Evolutionary conservation across 345 rosid species (phyloP).

Genomic region (Limnanthes douglasii): DNA sequence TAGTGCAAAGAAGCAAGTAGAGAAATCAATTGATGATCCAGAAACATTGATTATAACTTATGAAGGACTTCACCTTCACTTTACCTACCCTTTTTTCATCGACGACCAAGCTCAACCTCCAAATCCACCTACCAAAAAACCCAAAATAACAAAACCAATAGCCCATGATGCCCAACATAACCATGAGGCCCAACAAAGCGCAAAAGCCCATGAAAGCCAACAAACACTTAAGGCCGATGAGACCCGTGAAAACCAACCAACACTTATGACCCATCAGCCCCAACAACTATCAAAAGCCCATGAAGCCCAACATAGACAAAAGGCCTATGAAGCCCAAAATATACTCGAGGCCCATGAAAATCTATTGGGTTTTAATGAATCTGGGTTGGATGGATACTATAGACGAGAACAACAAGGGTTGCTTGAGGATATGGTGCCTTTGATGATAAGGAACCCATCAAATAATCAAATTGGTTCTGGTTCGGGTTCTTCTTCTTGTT

Average conservation of each 20-base stretch:
- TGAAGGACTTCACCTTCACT: slow-evolving; percentile 81
- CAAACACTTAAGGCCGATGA: slow-evolving; percentile 3
- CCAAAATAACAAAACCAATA: slow-evolving; percentile 15
- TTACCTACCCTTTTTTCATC: slow-evolving; percentile 30
- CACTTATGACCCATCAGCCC: slow-evolving; percentile 6
- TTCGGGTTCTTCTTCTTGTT: slow-evolving; percentile 20
- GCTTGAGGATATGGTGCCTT: slow-evolving; percentile 73
- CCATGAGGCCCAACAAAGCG: slow-evolving; percentile 11
- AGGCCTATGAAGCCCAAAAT: too few relatives aligned
- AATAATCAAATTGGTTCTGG: slow-evolving; percentile 5
- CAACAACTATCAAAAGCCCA: too few relatives aligned
- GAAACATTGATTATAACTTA: slow-evolving; percentile 61
- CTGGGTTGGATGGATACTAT: too few relatives aligned
- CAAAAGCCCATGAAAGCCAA: slow-evolving; percentile 2
- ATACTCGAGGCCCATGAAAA: too few relatives aligned
- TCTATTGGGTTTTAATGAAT: too few relatives aligned
- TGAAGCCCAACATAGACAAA: too few relatives aligned
- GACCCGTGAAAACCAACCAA: slow-evolving; percentile 3
- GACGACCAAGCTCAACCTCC: slow-evolving; percentile 9
- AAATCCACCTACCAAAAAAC: slow-evolving; percentile 25
- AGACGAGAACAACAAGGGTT: slow-evolving; percentile 41
- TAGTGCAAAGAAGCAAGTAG: slow-evolving; percentile 80
- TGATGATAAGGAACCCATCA: slow-evolving; percentile 28
- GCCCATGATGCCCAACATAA: slow-evolving; percentile 9
- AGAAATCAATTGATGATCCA: slow-evolving; percentile 47